Evolutionary conservation across 306 rosid genomes (phyloP).

Genomic region (Castanospermum australe): DNA sequence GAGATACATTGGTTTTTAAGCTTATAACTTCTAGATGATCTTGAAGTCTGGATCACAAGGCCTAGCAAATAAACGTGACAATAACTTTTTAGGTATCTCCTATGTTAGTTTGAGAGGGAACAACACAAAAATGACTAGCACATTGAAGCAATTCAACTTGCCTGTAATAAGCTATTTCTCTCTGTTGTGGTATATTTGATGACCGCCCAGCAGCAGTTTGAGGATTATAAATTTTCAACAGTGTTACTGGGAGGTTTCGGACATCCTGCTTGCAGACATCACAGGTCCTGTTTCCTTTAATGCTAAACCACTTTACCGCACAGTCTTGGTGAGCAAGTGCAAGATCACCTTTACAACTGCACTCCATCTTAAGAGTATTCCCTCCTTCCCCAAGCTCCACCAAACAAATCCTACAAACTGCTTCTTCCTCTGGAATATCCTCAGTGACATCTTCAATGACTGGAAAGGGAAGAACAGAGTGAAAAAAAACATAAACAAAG

Average conservation of each 20-base stretch:
- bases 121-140: slow-evolving; percentile 4
- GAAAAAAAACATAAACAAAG: not conserved
- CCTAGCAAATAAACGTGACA: not conserved
- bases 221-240: slow-evolving; percentile 62
- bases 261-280: slow-evolving; percentile 90
- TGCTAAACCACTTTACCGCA: slow-evolving; percentile 94
- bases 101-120: slow-evolving; percentile 8
- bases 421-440: slow-evolving; percentile 96
- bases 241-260: slow-evolving; percentile 73
- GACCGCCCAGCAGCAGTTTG: slow-evolving; percentile 36
- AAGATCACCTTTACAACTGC: slow-evolving; percentile 96
- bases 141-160: slow-evolving; percentile 31
- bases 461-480: slow-evolving; percentile 31
- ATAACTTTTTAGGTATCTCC: not conserved
- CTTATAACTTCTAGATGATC: not conserved
- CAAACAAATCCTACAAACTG: slow-evolving; percentile 91
- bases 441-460: slow-evolving; percentile 68
- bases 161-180: slow-evolving; percentile 58
- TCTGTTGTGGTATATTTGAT: slow-evolving; percentile 35
- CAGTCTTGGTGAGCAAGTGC: slow-evolving; percentile 95
- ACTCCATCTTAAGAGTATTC: slow-evolving; percentile 81
- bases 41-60: not conserved
- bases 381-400: slow-evolving; percentile 82
- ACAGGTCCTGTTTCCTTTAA: slow-evolving; percentile 88
- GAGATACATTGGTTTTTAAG: not conserved